Conservation (phyloP, 768 basidiomycete genomes). For the Pholiota conissans region DNA sequence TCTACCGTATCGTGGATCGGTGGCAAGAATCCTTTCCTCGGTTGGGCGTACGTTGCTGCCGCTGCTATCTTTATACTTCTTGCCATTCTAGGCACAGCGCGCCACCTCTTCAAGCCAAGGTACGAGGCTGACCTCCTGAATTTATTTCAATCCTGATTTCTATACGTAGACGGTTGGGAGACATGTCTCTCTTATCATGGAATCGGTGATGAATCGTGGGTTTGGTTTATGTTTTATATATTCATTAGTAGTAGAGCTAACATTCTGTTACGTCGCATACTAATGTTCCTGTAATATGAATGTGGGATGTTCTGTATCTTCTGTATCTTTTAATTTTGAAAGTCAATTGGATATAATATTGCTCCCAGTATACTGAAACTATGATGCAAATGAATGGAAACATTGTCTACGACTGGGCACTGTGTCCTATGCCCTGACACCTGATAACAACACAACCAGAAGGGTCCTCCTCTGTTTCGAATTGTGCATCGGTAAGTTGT, state of each 20-base stretch:
- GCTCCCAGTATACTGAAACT: no score
- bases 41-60: constrained; percentile 95
- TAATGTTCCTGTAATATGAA: constrained; percentile 25
- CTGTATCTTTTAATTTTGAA: no score
- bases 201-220: constrained; percentile 43
- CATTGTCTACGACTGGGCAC: no score
- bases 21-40: constrained; percentile 97
- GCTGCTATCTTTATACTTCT: constrained; percentile 86
- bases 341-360: background rate
- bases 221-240: constrained; percentile 14
- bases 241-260: constrained; percentile 25
- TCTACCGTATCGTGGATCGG: constrained; percentile 99
- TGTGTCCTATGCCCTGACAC: constrained; percentile 67
- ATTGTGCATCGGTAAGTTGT: constrained; percentile 66
- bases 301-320: background rate
- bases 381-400: no score
- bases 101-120: constrained; percentile 94
- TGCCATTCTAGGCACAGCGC: constrained; percentile 83
- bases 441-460: constrained; percentile 45
- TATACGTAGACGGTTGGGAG: constrained; percentile 67
- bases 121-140: constrained; percentile 29
- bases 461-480: constrained; percentile 47
- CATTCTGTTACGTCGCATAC: constrained; percentile 19
- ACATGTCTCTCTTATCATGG: constrained; percentile 88
- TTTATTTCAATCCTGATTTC: constrained; percentile 6